Conservation (phyloP, 495 filamentous ascomycete species). For the Platismatia glauca region DNA sequence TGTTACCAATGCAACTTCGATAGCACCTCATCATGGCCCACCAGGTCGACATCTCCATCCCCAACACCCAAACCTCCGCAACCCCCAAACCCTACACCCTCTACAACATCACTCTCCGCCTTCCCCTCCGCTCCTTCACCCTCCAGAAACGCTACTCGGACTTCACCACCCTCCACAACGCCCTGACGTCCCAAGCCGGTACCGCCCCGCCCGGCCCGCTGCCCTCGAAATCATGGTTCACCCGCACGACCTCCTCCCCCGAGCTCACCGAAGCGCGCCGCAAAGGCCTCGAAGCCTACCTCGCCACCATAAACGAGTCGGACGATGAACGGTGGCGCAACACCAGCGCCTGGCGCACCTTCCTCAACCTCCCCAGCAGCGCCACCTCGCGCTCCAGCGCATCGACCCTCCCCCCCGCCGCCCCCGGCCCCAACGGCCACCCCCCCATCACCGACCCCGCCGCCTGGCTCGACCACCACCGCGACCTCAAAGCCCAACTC, state of each 20-base stretch:
- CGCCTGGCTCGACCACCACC: slow-evolving; percentile 79
- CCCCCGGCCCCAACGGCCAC: slow-evolving; percentile 38
- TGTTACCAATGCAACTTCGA: not conserved
- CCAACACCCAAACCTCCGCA: slow-evolving; percentile 53
- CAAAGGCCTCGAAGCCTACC: slow-evolving; percentile 66
- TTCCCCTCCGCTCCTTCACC: slow-evolving; percentile 79
- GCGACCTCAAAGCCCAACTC: slow-evolving; percentile 71
- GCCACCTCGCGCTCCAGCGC: slow-evolving; percentile 37
- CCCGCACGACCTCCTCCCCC: slow-evolving; percentile 65
- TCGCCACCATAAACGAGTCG: slow-evolving; percentile 66
- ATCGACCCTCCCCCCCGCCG: slow-evolving; percentile 35
- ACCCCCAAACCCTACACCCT: slow-evolving; percentile 70
- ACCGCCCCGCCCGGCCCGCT: slow-evolving; percentile 54
- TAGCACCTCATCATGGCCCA: slow-evolving; percentile 52
- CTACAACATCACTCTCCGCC: slow-evolving; percentile 84
- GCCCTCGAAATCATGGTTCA: slow-evolving; percentile 79
- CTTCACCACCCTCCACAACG: slow-evolving; percentile 67
- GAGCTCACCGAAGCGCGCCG: slow-evolving; percentile 74
- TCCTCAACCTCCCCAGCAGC: slow-evolving; percentile 67
- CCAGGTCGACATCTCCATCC: slow-evolving; percentile 71
- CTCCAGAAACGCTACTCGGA: slow-evolving; percentile 93
- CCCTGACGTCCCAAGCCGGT: slow-evolving; percentile 56
- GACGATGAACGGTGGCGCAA: slow-evolving; percentile 79
- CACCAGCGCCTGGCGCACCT: slow-evolving; percentile 72
- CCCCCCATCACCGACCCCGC: slow-evolving; percentile 59